Conservation (phyloP, 2,329 filamentous ascomycete species). For the Talaromyces sp. region DNA sequence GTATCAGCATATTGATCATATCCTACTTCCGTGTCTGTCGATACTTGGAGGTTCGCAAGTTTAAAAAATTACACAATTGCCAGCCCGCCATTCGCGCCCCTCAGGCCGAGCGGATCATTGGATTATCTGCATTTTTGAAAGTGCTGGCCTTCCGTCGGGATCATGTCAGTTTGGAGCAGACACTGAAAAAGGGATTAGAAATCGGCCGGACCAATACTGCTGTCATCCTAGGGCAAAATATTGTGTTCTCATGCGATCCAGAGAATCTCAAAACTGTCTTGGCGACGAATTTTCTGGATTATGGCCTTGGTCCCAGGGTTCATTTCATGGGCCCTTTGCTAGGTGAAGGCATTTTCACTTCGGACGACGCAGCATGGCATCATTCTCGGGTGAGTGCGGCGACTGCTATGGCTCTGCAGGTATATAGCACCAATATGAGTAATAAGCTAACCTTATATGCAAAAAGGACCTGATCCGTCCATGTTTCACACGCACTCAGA, state of each 20-base stretch:
- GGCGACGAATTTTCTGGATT: conserved; percentile 78
- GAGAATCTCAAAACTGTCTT: conserved; percentile 80
- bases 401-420: conserved; percentile 21
- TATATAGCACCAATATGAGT: not conserved
- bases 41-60: not conserved
- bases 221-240: conserved; percentile 11
- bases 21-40: not conserved
- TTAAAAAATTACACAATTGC: conserved; percentile 1
- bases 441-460: not conserved
- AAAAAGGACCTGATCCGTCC: conserved; percentile 62
- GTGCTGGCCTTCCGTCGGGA: not conserved
- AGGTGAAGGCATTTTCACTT: conserved; percentile 57
- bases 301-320: conserved; percentile 73
- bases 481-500: conserved; percentile 80
- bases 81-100: not conserved
- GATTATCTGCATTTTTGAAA: conserved; percentile 1
- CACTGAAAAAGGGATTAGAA: not conserved
- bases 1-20: not conserved
- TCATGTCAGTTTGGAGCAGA: not conserved
- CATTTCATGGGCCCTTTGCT: conserved; percentile 55
- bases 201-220: not conserved
- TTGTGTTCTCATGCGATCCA: conserved; percentile 33
- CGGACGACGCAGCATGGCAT: conserved; percentile 76
- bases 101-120: conserved; percentile 1
- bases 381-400: conserved; percentile 58